Evolutionary conservation across 192 early-diverging fungal species (phyloP).

Genomic region (Powellomyces hirtus): DNA sequence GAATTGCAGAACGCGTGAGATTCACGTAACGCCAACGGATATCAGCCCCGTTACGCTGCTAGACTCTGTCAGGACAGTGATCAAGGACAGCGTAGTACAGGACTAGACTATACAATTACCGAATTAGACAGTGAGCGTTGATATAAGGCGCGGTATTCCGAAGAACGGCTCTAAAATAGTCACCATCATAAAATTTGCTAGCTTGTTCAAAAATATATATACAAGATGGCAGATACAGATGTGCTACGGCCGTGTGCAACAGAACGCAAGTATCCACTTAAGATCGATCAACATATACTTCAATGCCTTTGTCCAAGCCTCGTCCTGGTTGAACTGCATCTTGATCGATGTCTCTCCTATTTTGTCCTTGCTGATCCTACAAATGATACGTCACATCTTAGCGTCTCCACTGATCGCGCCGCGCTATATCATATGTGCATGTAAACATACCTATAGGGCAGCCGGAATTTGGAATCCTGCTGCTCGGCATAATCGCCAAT

Average conservation of each 20-base stretch:
- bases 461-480: slow-evolving; percentile 67
- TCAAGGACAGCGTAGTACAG: no score
- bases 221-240: not conserved
- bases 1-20: no score
- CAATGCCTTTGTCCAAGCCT: slow-evolving; percentile 87
- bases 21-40: no score
- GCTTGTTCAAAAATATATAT: not conserved
- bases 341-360: slow-evolving; percentile 80
- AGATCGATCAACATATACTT: slow-evolving; percentile 85
- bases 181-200: no score
- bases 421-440: no score
- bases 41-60: no score
- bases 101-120: no score
- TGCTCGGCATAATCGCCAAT: slow-evolving; percentile 77
- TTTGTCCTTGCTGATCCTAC: slow-evolving; percentile 82
- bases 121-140: no score
- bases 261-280: slow-evolving; percentile 86
- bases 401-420: no score
- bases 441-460: slow-evolving; percentile 73
- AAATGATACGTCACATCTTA: not conserved
- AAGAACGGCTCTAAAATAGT: no score
- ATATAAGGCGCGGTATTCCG: no score
- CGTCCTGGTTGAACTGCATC: slow-evolving; percentile 87
- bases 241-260: slow-evolving; percentile 23
- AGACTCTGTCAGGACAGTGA: no score